Percentiles rank a stretch among this genome's conserved stretches.
Evolutionary conservation across 257 asterid genomes (phyloP).

Genomic region (Scutellaria barbata): DNA sequence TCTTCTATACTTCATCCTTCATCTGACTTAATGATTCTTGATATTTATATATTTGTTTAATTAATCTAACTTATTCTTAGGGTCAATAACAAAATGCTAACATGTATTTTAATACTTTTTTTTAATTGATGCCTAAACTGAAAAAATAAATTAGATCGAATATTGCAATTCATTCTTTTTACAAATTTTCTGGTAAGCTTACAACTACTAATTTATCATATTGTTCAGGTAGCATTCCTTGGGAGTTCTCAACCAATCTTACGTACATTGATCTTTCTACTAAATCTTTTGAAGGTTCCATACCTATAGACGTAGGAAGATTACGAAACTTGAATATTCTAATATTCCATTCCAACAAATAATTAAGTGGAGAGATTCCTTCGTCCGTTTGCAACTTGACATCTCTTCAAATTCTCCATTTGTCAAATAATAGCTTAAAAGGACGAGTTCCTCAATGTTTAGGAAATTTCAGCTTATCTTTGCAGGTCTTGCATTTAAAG

Average conservation of each 20-base stretch:
- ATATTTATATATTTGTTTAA: too few species aligned
- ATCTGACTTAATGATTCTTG: too few species aligned
- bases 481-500: conserved; percentile 14
- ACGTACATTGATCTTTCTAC: neutral
- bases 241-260: neutral
- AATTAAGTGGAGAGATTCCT: conserved; percentile 1
- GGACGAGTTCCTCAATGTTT: conserved; percentile 15
- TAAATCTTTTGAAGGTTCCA: neutral
- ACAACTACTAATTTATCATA: too few species aligned
- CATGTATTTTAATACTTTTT: too few species aligned
- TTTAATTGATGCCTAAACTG: too few species aligned
- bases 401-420: too few species aligned
- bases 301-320: neutral
- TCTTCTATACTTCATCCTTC: neutral
- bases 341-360: neutral
- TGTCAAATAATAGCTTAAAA: conserved; percentile 13
- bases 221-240: neutral
- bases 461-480: conserved; percentile 18
- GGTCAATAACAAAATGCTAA: too few species aligned
- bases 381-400: too few species aligned
- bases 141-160: too few species aligned
- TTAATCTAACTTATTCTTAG: too few species aligned
- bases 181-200: too few species aligned
- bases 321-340: neutral
- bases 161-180: too few species aligned